Evolutionary conservation across 139 green algal genomes (phyloP).

Genomic region (Tetraselmis striata): DNA sequence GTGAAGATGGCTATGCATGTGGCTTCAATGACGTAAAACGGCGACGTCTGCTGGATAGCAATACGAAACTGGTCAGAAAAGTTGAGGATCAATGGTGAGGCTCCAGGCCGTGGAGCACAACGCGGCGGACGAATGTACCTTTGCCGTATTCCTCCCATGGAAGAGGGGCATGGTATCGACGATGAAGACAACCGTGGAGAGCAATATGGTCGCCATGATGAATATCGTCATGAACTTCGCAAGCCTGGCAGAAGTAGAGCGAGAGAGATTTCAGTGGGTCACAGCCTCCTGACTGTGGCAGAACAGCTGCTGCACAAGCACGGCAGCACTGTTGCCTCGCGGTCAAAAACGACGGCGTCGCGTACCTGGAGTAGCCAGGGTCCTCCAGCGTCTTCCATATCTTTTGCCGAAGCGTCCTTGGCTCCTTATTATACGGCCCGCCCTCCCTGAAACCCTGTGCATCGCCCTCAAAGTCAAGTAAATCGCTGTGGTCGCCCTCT

Average conservation of each 20-base stretch:
- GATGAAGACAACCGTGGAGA: slow-evolving; percentile 9
- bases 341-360: too few species aligned
- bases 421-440: background rate
- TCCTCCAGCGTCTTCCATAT: background rate
- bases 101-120: too few species aligned
- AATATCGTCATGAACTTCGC: background rate
- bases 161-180: slow-evolving; percentile 22
- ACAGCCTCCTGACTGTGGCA: too few species aligned
- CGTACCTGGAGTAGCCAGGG: background rate
- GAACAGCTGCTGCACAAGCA: too few species aligned
- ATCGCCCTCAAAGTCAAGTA: background rate
- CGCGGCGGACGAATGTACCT: background rate
- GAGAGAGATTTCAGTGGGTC: too few species aligned
- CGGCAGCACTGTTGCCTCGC: too few species aligned
- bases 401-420: background rate
- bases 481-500: background rate
- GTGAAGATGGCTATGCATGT: slow-evolving; percentile 26
- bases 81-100: too few species aligned
- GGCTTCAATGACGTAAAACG: slow-evolving; percentile 18
- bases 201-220: background rate
- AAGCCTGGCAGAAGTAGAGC: background rate
- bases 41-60: background rate
- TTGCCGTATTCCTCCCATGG: background rate
- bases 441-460: background rate
- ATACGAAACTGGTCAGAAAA: too few species aligned